phyloP scores from a whole-genome alignment of 306 rosid species.

The Acmispon strigosus region DNA sequence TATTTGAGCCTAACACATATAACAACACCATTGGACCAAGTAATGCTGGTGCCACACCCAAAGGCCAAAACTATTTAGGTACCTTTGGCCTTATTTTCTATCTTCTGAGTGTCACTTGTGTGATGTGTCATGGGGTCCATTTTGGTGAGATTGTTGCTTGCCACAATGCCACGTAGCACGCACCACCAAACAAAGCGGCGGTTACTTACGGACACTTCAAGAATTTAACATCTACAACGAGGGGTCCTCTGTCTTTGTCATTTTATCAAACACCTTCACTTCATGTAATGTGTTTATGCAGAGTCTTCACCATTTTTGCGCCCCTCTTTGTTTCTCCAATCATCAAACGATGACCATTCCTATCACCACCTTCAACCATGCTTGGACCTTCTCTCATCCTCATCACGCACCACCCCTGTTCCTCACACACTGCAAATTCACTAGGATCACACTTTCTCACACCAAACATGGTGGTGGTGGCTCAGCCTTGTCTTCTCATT shows the following conservation, averaged over 20 bases:
- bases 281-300: background rate
- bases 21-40: no score
- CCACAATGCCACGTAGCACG: no score
- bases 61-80: no score
- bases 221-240: background rate
- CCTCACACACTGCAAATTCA: conserved; percentile 12
- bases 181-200: background rate
- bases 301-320: background rate
- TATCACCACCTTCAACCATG: conserved; percentile 1
- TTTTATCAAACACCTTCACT: background rate
- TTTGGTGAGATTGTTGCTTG: no score
- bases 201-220: background rate
- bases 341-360: conserved; percentile 9
- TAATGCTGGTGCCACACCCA: no score
- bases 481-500: conserved; percentile 15
- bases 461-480: conserved; percentile 1
- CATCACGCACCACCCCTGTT: conserved; percentile 17
- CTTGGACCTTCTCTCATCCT: conserved; percentile 16
- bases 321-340: no score
- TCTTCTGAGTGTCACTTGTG: no score
- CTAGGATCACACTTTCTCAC: background rate
- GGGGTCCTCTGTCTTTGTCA: background rate
- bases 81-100: no score
- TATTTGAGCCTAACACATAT: no score
- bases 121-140: no score